A percentile compares a stretch with the other conserved stretches of the same genome.
phyloP scores from a whole-genome alignment of 2,329 filamentous ascomycete species.

The Pyricularia pennisetigena region DNA sequence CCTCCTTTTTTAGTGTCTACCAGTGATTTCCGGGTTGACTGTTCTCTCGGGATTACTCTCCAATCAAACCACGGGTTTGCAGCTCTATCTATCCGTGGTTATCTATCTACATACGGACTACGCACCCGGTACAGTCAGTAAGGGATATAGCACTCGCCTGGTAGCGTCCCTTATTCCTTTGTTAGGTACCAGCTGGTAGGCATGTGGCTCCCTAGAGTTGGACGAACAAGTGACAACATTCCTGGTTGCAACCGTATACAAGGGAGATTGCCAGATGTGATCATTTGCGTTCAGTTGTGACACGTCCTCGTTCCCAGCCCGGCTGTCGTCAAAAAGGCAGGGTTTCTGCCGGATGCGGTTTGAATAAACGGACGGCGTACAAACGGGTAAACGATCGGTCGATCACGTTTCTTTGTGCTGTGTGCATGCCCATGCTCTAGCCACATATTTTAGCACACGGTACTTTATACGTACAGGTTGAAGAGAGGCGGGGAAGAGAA shows the following conservation, averaged over 20 bases:
- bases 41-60: neutral
- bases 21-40: neutral
- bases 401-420: neutral
- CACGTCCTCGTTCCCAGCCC: neutral
- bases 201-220: neutral
- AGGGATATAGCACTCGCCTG: neutral
- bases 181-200: neutral
- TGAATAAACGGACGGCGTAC: conserved; percentile 4
- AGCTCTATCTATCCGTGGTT: neutral
- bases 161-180: neutral
- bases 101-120: neutral
- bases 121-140: neutral
- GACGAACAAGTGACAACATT: neutral
- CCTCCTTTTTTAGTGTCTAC: neutral
- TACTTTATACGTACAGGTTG: neutral
- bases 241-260: neutral
- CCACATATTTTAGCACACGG: neutral
- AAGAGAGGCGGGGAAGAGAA: neutral
- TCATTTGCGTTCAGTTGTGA: neutral
- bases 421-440: neutral
- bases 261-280: neutral
- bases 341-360: neutral
- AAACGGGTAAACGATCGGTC: conserved; percentile 4
- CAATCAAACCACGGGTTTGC: neutral
- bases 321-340: neutral